Base-by-base conservation (phyloP, 2,329 filamentous ascomycete genomes). In the Venturia nashicola region DNA sequence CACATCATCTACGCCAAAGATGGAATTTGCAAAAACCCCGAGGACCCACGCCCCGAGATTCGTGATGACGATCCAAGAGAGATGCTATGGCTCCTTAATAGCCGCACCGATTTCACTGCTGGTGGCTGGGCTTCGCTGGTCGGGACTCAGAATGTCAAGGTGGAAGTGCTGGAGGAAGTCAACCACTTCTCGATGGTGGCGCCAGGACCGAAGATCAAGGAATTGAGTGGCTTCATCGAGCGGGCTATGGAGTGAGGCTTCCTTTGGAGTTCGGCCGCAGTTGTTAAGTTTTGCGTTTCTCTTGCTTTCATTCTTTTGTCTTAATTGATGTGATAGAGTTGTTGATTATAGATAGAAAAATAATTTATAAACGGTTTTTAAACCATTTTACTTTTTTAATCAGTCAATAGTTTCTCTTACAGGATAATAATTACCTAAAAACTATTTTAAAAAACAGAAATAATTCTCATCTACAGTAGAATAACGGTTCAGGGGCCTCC, bases 71-170 rank as follows among this genome's bases (percentile, higher is more conserved):
- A 80, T 63, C 76, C 77, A 1, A 73, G 76, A 57, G 78, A 77
- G 66, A 79, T 81, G 78, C 73, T 75, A 60, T 81, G 78, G 75
- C 68, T 82, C 62, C 69, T 79, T 59, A 76, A 80, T 65, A 76
- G 79, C 67, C 73, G 79, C 48, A 77, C 72, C 14, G 77, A 81
- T 60, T 76, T 80, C 63, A 77, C 77, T 2, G 73, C 76, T 2
- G 78, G 79, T 66, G 76, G 76, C 32, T 81, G 78, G 78, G 75
- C 78, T 64, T 73, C 72, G 7, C 71, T 81, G 36, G 72, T 81
- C 39, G 69, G 68, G 2, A 74, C 73, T 5, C 69, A 74, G 59
- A 74, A 77, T 61, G 69, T 74, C 46, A 67, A 67, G 51, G 70
- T 73, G 65, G 67, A 68, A 34, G 71, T 69, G 11, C 65, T 75